Evolutionary conservation across 2,329 filamentous ascomycete species (phyloP), one percentile per base, ranked within the genome.

Genomic region (Arthrobotrys pseudoclavata): DNA sequence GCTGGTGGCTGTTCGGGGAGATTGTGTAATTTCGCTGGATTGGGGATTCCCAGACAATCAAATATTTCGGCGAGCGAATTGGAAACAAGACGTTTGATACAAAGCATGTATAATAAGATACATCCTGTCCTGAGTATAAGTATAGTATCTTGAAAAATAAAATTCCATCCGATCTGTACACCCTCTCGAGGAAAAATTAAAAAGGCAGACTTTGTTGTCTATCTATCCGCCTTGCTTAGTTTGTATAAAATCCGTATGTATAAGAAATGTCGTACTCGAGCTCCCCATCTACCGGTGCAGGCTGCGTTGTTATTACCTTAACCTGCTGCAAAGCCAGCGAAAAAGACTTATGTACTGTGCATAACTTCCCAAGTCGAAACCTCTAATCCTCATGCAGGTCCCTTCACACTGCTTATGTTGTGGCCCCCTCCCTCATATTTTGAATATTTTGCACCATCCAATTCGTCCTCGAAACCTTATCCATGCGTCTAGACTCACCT

Each of bases 11-110:
- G 55, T 60, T 60, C 42, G 69, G 69, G 42, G 69, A 74, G 69
- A 74, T 74, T 68, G 69, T 68, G 69, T 52, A 74, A 74, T 74
- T 62, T 74, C 69, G 52, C 62, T 45, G 60, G 40, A 52, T 72
- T 72, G 69, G 63, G 69, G 31, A 72, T 66, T 40, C 60, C 37
- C 48, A 71, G 62, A 52, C 29, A 53, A 71, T 50, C 31, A 29
- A 45, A 68, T 45, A 50, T 37, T 40, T 45, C 48, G 29, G 63
- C 47, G 37, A 52, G 29, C 53, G 66, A 69, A 69, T 69, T 69
- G 37, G 42, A 61, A 60, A 47, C 52, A n/a, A 37, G n/a, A 60
- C 12, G 55, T 60, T 24, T 60, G 12, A 57, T 29, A 62, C 20
- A 12, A 24, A 9, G 10, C 20, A 48, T 48, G 45, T 24, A 22